Conservation (phyloP, 768 basidiomycete species). For the Lactarius hatsudake region DNA sequence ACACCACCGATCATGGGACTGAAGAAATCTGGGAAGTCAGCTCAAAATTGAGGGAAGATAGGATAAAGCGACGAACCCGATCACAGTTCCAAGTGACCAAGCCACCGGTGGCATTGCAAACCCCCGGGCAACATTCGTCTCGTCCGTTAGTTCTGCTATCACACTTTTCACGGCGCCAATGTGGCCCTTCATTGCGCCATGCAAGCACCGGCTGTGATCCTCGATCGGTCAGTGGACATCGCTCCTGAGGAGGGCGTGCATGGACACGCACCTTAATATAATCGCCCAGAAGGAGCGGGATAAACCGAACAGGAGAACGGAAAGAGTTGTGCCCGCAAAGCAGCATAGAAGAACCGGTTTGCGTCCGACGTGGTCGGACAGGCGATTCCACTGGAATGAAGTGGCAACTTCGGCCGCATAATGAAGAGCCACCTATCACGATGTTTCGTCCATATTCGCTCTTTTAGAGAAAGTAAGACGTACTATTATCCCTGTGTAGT, state of each 20-base stretch:
- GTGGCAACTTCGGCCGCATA: background rate
- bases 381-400: background rate
- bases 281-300: background rate
- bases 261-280: background rate
- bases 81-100: background rate
- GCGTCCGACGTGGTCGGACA: background rate
- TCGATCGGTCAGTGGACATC: background rate
- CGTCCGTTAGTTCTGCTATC: background rate
- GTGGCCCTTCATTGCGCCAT: background rate
- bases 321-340: background rate
- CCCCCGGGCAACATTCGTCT: background rate
- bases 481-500: background rate
- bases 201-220: background rate
- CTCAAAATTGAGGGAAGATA: background rate
- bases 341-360: background rate
- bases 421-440: background rate
- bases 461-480: background rate
- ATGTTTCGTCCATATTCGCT: background rate
- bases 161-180: background rate
- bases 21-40: background rate
- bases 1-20: constrained; percentile 27
- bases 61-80: constrained; percentile 15
- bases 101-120: background rate
- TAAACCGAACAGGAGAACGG: background rate
- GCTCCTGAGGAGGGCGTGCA: background rate